Base-by-base conservation (phyloP, 2,329 filamentous ascomycete species). In the Fusarium kyushuense region DNA sequence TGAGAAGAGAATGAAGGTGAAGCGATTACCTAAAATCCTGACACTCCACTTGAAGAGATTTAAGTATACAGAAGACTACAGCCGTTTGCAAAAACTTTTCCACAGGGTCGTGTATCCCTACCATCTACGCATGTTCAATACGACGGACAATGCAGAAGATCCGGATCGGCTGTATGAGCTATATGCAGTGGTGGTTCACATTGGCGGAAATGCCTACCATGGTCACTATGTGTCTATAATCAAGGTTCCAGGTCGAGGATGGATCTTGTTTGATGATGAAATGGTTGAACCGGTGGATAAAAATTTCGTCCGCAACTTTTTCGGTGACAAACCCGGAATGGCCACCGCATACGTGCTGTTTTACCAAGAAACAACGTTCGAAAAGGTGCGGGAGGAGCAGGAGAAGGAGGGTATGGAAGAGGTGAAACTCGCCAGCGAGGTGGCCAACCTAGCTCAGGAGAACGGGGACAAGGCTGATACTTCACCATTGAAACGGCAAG, bases 1-100 rank as follows among this genome's bases (percentile, higher is more conserved):
- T 1, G 96, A 99, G 79, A 99, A 98, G 83, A 89, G 96, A 68
- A 99, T 99, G 96, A 99, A 98, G 84, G 95, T 99, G 72, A 98
- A 99, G 83, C 89, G 92, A 54, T 82, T 98, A 75, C 96, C 96
- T 6, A 94, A 93, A 75, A 93, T 99, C 62, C 81, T 99, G 67
- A 94, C 96, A 6, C 82, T 99, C 59, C 96, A 99, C 76, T 81
- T 99, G 66, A 99, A 99, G 81, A 89, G 96, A 58, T 99, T 99
- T 84, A 98, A 98, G 81, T 99, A 97, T 77, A 97, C 95, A 4
- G 96, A 98, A 76, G 95, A 98, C 78, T 88, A 96, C 75, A 96
- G 94, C 70, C 89, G 94, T 55, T 82, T 99, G 65, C 94, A 98
- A 78, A 99, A 99, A 80, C 86, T 99, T 42, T 98, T 98, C 77